Conservation (phyloP, 2,329 filamentous ascomycete species). For the Didymella sp. region DNA sequence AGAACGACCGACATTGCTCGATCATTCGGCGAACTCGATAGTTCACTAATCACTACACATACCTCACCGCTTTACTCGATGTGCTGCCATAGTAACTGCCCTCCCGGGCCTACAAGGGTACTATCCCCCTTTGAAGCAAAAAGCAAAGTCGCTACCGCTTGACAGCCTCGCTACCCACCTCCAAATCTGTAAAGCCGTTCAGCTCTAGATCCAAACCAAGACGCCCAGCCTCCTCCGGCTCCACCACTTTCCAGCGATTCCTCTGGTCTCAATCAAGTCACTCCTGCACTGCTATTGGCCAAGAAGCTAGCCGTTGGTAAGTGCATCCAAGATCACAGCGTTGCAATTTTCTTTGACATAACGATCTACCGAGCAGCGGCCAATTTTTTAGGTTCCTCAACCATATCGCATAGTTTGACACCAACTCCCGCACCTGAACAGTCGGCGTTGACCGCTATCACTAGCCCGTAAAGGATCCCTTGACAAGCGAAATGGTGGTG, state of each 20-base stretch:
- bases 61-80: not conserved
- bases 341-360: not conserved
- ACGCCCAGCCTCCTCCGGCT: slow-evolving; percentile 8
- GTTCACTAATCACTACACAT: slow-evolving; percentile 8
- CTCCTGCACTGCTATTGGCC: slow-evolving; percentile 1
- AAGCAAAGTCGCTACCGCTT: slow-evolving; percentile 7
- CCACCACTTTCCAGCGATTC: not conserved
- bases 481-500: slow-evolving; percentile 27
- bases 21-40: not conserved
- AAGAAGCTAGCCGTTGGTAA: not conserved
- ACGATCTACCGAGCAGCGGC: slow-evolving; percentile 10
- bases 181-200: not conserved
- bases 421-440: slow-evolving; percentile 11
- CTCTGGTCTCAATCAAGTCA: not conserved
- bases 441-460: slow-evolving; percentile 9
- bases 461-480: slow-evolving; percentile 25
- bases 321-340: not conserved
- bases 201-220: slow-evolving; percentile 2
- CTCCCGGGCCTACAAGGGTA: not conserved
- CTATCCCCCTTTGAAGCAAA: slow-evolving; percentile 1
- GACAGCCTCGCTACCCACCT: slow-evolving; percentile 1
- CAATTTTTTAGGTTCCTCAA: slow-evolving; percentile 10
- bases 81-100: slow-evolving; percentile 7
- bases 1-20: not conserved
- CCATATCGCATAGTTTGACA: slow-evolving; percentile 9